phyloP scores from a whole-genome alignment of 768 basidiomycete genomes.

The Lactarius trivialis region DNA sequence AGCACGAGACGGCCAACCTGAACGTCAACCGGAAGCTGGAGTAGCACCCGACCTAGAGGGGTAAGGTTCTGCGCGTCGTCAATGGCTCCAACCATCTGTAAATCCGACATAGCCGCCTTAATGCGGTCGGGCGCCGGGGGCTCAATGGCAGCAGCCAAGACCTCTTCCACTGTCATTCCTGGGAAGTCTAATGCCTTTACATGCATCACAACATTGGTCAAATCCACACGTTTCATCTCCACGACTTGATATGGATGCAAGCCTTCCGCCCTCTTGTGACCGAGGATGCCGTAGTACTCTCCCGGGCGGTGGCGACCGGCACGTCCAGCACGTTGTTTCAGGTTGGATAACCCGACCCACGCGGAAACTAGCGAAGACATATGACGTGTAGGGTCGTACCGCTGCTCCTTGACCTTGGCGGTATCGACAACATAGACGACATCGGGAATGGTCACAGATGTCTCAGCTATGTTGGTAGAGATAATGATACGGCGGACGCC shows the following conservation, averaged over 20 bases:
- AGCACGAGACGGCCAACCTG: slow-evolving; percentile 86
- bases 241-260: slow-evolving; percentile 81
- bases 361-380: slow-evolving; percentile 86
- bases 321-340: slow-evolving; percentile 87
- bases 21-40: slow-evolving; percentile 85
- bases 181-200: slow-evolving; percentile 90
- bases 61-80: slow-evolving; percentile 72
- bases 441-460: slow-evolving; percentile 91
- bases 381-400: slow-evolving; percentile 82
- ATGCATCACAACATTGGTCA: slow-evolving; percentile 94
- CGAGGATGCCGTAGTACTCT: slow-evolving; percentile 83
- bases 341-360: slow-evolving; percentile 86
- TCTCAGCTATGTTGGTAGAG: slow-evolving; percentile 93
- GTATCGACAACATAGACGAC: slow-evolving; percentile 93
- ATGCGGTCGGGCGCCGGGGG: slow-evolving; percentile 78
- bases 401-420: slow-evolving; percentile 80
- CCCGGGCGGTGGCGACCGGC: slow-evolving; percentile 88
- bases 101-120: slow-evolving; percentile 65
- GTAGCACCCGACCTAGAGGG: slow-evolving; percentile 79
- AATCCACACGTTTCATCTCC: slow-evolving; percentile 89
- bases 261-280: slow-evolving; percentile 49
- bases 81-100: slow-evolving; percentile 84
- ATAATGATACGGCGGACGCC: slow-evolving; percentile 86
- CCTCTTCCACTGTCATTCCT: slow-evolving; percentile 78
- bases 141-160: slow-evolving; percentile 79